phyloP scores from a whole-genome alignment of 306 rosid genomes.

The Psophocarpus tetragonolobus region DNA sequence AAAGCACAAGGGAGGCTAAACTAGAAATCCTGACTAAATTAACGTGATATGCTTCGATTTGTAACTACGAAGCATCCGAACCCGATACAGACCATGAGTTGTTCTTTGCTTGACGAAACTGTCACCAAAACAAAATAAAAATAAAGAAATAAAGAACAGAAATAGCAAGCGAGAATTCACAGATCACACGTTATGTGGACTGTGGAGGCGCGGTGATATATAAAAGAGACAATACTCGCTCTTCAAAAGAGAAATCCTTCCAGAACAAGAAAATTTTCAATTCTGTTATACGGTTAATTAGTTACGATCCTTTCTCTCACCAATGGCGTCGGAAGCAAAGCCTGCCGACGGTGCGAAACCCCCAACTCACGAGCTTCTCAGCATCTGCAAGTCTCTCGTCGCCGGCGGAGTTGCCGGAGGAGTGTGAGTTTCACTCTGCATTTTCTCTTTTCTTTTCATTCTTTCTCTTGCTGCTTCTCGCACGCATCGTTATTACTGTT shows the following conservation, averaged over 20 bases:
- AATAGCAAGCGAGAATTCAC: neutral
- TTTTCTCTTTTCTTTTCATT: neutral
- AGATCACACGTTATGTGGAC: slow-evolving; percentile 1
- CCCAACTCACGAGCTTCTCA: slow-evolving; percentile 47
- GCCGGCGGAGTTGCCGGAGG: slow-evolving; percentile 84
- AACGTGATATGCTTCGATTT: neutral
- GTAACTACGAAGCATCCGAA: neutral
- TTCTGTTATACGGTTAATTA: slow-evolving; percentile 13
- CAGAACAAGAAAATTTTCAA: neutral
- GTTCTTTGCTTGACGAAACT: slow-evolving; percentile 38
- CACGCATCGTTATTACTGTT: too few species aligned
- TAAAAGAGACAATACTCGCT: neutral
- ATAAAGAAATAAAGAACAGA: neutral
- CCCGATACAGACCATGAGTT: neutral
- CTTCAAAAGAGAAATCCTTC: neutral
- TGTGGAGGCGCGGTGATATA: neutral
- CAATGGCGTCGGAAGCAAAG: slow-evolving; percentile 58
- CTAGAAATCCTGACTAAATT: neutral
- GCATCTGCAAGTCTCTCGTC: slow-evolving; percentile 64
- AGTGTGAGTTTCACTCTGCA: slow-evolving; percentile 53
- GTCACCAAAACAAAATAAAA: neutral
- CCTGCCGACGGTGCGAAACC: slow-evolving; percentile 49
- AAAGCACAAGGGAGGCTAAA: neutral
- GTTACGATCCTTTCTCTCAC: neutral
- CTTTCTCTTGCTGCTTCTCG: neutral